Evolutionary conservation across 2,329 filamentous ascomycete species (phyloP), one percentile per base, ranked within the genome.

Genomic region (Cladorrhinum sp.): DNA sequence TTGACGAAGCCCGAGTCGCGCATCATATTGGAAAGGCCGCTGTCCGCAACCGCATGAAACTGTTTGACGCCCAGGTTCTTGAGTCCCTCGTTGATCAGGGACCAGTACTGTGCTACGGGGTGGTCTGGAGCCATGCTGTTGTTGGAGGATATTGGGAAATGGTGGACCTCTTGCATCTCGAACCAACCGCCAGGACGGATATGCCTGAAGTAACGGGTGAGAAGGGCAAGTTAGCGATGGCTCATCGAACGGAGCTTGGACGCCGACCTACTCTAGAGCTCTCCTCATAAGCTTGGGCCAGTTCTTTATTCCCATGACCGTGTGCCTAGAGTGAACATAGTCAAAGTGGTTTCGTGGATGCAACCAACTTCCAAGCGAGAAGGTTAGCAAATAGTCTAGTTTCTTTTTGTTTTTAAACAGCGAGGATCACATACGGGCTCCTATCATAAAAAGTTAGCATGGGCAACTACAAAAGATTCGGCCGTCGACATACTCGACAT

Each of bases 301-400:
- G 66, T 86, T 77, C 54, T 77, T 80, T 61, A 86, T 81, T 1
- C 79, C 82, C 75, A 81, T 69, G 26, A 68, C 65, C 10, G 67
- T 70, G 57, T 71, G 69, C 1, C 69, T 66, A 3, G 65, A 79
- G 68, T 87, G 84, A 33, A 87, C 79, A 61, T 85, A 86, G 69
- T 87, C 84, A 58, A 86, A 87, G 56, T 81, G 77, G 62, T 84
- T 79, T 10, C 63, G 63, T 4, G 80, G 79, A 62, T 84, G 78
- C 16, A 84, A 70, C 84, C 68, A 70, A 33, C 65, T 69, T 48
- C 9, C 30, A 51, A 30, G 26, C 21, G n/a, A 30, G 0, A 5
- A 12, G 30, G 61, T 59, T 49, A 57, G 52, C 54, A 57, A 42
- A 42, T 8, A 3, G 6, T 42, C 36, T 4, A n/a, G 16, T 14